Evolutionary conservation across 768 basidiomycete genomes (phyloP).

Genomic region (Lactarius psammicola): DNA sequence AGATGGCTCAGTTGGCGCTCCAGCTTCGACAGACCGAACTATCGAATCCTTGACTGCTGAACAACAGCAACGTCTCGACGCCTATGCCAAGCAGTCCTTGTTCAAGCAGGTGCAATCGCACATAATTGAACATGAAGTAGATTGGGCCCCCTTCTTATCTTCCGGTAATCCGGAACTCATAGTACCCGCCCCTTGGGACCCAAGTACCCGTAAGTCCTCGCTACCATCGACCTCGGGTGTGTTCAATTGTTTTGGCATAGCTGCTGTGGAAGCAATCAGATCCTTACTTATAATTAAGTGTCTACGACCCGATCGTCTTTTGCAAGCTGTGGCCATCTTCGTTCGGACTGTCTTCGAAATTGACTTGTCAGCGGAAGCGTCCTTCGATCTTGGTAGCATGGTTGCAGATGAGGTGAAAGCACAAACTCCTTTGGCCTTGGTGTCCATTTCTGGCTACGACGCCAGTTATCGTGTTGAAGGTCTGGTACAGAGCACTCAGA

Average conservation of each 20-base stretch:
- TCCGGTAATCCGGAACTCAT: constrained; percentile 62
- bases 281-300: constrained; percentile 81
- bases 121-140: constrained; percentile 56
- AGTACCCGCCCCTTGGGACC: constrained; percentile 79
- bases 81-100: constrained; percentile 65
- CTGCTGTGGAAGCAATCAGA: constrained; percentile 71
- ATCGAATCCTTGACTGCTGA: constrained; percentile 59
- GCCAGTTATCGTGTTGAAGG: constrained; percentile 96
- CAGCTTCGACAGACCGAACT: constrained; percentile 38
- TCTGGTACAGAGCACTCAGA: constrained; percentile 72
- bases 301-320: constrained; percentile 86
- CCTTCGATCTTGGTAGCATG: constrained; percentile 73
- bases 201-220: constrained; percentile 63
- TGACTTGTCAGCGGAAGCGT: constrained; percentile 72
- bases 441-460: constrained; percentile 95
- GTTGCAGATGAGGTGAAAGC: constrained; percentile 78
- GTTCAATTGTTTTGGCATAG: constrained; percentile 38
- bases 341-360: constrained; percentile 73
- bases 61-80: constrained; percentile 65
- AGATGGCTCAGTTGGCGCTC: constrained; percentile 52
- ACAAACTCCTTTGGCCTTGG: constrained; percentile 80
- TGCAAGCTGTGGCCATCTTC: constrained; percentile 78
- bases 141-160: constrained; percentile 72
- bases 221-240: constrained; percentile 12
- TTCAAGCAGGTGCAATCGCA: constrained; percentile 76